Evolutionary conservation across 2,329 filamentous ascomycete species (phyloP), one percentile per base, ranked within the genome.

Genomic region (Juglanconis oblonga): DNA sequence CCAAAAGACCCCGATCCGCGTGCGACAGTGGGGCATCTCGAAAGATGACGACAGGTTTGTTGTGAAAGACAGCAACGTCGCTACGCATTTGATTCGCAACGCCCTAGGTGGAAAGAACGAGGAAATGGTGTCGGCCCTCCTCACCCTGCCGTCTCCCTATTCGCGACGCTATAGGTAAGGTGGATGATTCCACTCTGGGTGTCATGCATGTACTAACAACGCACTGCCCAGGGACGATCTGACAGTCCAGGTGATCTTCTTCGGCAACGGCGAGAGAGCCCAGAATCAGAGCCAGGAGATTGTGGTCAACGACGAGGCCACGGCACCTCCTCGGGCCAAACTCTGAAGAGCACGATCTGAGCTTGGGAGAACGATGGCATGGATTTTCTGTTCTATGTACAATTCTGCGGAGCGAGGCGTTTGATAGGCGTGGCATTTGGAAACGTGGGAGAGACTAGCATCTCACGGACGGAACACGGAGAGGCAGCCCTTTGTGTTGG

Each of bases 161-260:
- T 96, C 91, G 35, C 84, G 95, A 70, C 82, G 95, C 70, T 99
- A 98, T 72, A 86, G 94, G 91, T 93, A 81, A 70, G 81, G 73
- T 57, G 33, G n/a, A 48, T 36, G 3, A n/a, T 47, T 29, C 17
- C 14, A 1, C 10, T 60, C 29, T n/a, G 14, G 50, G 44, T 49
- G 36, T 2, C 4, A 48, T 48, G 52, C n/a, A 17, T 55, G 24
- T 32, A 42, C 49, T 64, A 59, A 57, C 44, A 66, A 45, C 33
- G 55, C 13, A 56, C 66, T 59, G 68, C 62, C 52, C 62, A 94
- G 92, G 67, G 95, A 99, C 72, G 95, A 99, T 72, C 78, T 99
- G 64, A 99, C 95, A 0, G 94, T 99, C 14, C 92, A 99, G 74
- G 95, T 99, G 63, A 96, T 99, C 70, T 99, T 99, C 82, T 99